phyloP scores from a whole-genome alignment of 768 basidiomycete genomes.

The Serendipita indica region DNA sequence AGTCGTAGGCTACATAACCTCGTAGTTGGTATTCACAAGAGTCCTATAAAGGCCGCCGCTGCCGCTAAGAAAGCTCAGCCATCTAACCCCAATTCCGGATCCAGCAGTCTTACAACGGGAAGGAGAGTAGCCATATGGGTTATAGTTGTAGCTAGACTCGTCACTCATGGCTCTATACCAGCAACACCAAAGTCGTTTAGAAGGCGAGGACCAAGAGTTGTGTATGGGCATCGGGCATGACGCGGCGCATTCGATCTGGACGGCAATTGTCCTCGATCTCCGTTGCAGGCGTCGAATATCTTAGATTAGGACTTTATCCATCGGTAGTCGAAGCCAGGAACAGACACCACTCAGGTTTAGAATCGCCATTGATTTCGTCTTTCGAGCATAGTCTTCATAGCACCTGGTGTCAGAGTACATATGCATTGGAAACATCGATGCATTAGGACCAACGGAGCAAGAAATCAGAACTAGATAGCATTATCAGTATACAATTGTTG shows the following conservation, averaged over 20 bases:
- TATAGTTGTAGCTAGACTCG: not conserved
- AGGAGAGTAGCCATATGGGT: slow-evolving; percentile 5
- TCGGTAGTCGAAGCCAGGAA: too few relatives aligned
- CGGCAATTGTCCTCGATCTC: too few relatives aligned
- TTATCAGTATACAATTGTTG: not conserved
- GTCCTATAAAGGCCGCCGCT: not conserved
- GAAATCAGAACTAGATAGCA: slow-evolving; percentile 13
- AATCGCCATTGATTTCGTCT: too few relatives aligned
- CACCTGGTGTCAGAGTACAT: slow-evolving; percentile 8
- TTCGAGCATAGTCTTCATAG: not conserved
- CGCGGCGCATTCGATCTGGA: too few relatives aligned
- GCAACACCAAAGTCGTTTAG: not conserved
- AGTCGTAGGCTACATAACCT: not conserved
- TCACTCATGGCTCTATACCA: not conserved
- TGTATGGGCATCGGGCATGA: too few relatives aligned
- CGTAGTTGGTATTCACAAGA: not conserved
- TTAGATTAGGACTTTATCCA: too few relatives aligned
- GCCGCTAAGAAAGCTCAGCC: not conserved
- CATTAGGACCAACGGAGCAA: not conserved
- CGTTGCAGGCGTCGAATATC: too few relatives aligned
- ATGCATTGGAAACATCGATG: not conserved
- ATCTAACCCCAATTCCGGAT: not conserved
- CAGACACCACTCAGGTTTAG: too few relatives aligned
- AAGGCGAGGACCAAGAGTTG: too few relatives aligned
- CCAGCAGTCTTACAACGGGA: not conserved